Evolutionary conservation across 768 basidiomycete genomes (phyloP), one percentile per base, ranked within the genome.

Genomic region (Xanthoconium stramineum): DNA sequence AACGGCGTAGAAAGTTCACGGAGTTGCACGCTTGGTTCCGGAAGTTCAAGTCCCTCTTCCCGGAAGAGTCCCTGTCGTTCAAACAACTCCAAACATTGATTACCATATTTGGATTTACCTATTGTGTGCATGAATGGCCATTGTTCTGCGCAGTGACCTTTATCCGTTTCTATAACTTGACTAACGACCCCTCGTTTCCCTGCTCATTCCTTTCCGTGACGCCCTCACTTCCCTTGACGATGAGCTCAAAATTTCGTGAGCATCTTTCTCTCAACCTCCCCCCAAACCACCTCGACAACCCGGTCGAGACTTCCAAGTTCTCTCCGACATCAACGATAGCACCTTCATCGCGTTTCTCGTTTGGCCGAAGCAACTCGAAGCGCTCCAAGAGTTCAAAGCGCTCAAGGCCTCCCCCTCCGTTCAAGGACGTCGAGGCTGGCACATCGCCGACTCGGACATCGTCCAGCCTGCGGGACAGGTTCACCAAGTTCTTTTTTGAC

Each of bases 311-410:
- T 4, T 79, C 78, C 43, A 76, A 67, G 46, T 78, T 79, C 65
- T 79, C 78, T 19, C 75, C 78, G 37, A 74, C 74, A n/a, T 76
- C 77, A 11, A 73, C 75, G 13, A 66, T 70, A 47, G 53, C 61
- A 4, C 55, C 65, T 8, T 69, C 68, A n/a, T 65, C 66, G 14
- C 68, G 65, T 19, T 65, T 65, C 43, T 66, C 70, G 55, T 64
- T 70, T 57, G 61, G 51, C 19, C 46, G 58, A 29, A 55, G 47
- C 17, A 52, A 48, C 24, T 69, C 54, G n/a, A 60, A 57, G 52
- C 29, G 19, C 17, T 52, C 50, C 4, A 64, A 60, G 39, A 3
- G 11, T 6, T 38, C 42, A 19, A 52, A 39, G 19, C 3, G 11
- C 7, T 38, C 42, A 19, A 52, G 36, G 19, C 3, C 24, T n/a